Base-by-base conservation (phyloP, 148 eudicot species). In the Vaccinium corymbosum region DNA sequence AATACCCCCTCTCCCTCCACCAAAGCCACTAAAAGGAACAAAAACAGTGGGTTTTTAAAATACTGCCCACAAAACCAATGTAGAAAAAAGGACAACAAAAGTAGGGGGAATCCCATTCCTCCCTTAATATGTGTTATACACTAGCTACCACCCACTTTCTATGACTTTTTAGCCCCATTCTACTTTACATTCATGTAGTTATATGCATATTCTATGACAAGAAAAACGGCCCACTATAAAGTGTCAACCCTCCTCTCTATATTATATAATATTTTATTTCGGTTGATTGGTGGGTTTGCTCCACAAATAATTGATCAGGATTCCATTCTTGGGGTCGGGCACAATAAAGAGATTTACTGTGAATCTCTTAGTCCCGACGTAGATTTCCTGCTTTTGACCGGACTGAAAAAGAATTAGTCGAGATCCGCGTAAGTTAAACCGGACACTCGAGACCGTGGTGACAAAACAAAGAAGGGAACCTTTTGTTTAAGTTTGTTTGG, bases 71-170 rank as follows among this genome's bases (percentile, higher is more conserved):
- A 64, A 78, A 59, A 57, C 77, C 53, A 49, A 17, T 7, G 27
- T 12, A 7, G 16, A 25, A 46, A 9, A 62, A 57, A 19, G 53
- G 55, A 64, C 50, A 79, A 22, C 61, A 62, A 85, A 76, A 82
- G 82, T 20, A 74, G 70, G 79, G 81, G 81, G 53, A 86, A 59
- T 42, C 56, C 56, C 46, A 51, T 66, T 71, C 86, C 80, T 66
- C 49, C 11, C 29, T 51, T 76, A 46, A 50, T 82, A 27, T 50
- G 66, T 79, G 72, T 35, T 7, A 49, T 62, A 77, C 56, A 53
- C 70, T n/a, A 62, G 68, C 70, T 50, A 53, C 79, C 87, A 86
- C 85, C 87, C 82, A 89, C 88, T 84, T 78, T 81, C 51, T 72
- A 81, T 50, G 88, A 89, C 88, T 66, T 86, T 82, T 64, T 81